Base-by-base conservation (phyloP, 2,329 filamentous ascomycete species). In the Incumbomyces delicatus region DNA sequence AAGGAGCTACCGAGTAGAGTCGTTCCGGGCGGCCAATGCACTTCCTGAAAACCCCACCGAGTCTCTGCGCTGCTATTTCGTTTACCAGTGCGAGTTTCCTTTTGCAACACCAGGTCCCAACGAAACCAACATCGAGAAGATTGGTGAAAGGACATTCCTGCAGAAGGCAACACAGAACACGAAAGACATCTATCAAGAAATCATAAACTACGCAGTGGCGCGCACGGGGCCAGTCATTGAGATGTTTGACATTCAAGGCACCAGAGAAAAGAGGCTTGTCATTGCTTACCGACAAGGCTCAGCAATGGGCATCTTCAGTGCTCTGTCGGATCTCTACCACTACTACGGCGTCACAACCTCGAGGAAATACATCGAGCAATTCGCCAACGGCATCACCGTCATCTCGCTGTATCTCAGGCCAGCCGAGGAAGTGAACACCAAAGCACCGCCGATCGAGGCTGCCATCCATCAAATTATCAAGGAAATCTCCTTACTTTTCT, bases 391-490 rank as follows among this genome's bases (percentile, higher is more conserved):
- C 52, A 94, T 95, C 64, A 94, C 87, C 12, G 85, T 96, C 66
- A 94, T 96, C 76, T 95, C 88, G 57, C 79, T 95, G 53, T 98
- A 98, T 67, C 76, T 98, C 50, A 83, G 84, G 55, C 88, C 87
- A 17, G 76, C 84, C 14, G 76, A 76, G 54, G 65, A 75, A 18
- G 69, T 78, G 32, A 69, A 71, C 8, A 63, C 68, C 51, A 75
- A 74, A 54, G 72, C 77, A 62, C 89, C 90, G 33, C 83, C 88
- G 0, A 87, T 96, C 56, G 87, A 95, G 60, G 84, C 90, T 57
- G 92, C 90, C 2, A 95, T 98, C 56, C 87, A 95, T 68, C 92
- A 98, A 69, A 95, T 98, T 71, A 94, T 92, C 72, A 96, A 96
- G 76, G 92, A 98, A 67, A 83, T 95, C 42, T 96, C 92, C 1